Base-by-base conservation (phyloP, 371 early-diverging fungal genomes). In the Mucor ambiguus region DNA sequence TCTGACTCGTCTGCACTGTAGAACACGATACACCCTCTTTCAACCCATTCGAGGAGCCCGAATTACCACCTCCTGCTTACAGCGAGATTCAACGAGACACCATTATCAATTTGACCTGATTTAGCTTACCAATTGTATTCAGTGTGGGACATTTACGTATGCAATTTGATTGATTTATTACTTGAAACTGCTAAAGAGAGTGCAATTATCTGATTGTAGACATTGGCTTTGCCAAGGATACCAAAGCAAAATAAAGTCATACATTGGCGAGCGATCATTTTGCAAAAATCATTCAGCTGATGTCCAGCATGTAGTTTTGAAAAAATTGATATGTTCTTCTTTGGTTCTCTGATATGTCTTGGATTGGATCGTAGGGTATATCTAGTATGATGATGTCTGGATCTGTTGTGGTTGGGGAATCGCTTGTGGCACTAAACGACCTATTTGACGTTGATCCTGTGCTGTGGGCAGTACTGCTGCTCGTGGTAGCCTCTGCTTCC, bases 61-160 rank as follows among this genome's bases (percentile, higher is more conserved):
- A 71, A 7, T n/a, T 67, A 4, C 71, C 71, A 24, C 71, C 71
- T 9, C 71, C 71, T 38, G 71, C 71, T 18, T 71, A 71, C 26
- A 62, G 28, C 41, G 71, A 71, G 11, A 71, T 71, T 4, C 60
- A 66, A 48, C 41, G 44, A 58, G 71, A 71, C 49, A 67, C 63
- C 16, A 6, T 71, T 18, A n/a, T 70, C 28, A 52, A 52, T 28
- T 16, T 52, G 28, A 52, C 28, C 14, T 52, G 28, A 28, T 46
- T 46, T 1, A 20, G 1, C 9, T 22, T 46, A n/a, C 22, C 0
- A 22, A 22, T 7, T 0, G 11, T n/a, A 2, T 46, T 22, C 3
- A 18, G 18, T 16, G 2, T 41, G 16, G 6, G 41, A 4, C 41
- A 41, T 41, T 14, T 10, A 41, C 16, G 28, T 10, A 26, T 49